A percentile compares a stretch with the other conserved stretches of the same genome.
These are phyloP conservation scores for Sarcodon aspratus DNA, from an alignment of 768 basidiomycete species.

Conservation along the genomic window DNA sequence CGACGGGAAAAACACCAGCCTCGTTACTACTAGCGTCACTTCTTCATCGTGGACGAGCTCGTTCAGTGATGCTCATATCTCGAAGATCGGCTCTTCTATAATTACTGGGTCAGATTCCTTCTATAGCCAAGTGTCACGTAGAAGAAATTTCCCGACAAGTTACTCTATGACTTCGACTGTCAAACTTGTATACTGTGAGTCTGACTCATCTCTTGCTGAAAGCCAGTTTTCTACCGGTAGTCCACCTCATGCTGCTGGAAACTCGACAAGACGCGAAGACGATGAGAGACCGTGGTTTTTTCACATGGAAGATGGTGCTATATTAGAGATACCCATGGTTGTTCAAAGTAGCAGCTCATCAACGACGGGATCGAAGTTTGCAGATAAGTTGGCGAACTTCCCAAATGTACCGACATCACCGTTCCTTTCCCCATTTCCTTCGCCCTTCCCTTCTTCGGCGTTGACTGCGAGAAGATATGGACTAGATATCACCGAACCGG, in stretches of 20 bases:
- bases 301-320: neutral
- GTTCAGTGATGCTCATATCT: no score
- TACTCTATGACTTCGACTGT: neutral
- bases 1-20: neutral
- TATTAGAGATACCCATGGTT: neutral
- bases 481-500: neutral
- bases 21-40: neutral
- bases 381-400: neutral
- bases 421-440: neutral
- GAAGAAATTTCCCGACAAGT: neutral
- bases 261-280: neutral
- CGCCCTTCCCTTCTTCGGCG: neutral
- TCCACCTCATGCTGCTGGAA: neutral
- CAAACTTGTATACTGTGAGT: neutral
- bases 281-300: neutral
- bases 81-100: neutral
- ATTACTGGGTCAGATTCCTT: neutral
- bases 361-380: neutral
- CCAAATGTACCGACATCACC: neutral
- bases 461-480: neutral
- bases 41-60: neutral
- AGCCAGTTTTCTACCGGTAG: neutral
- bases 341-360: neutral
- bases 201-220: neutral
- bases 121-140: neutral